These are phyloP conservation scores for Aureobasidium zeae DNA, from an alignment of 2,329 filamentous ascomycete species.

Conservation along the genomic window DNA sequence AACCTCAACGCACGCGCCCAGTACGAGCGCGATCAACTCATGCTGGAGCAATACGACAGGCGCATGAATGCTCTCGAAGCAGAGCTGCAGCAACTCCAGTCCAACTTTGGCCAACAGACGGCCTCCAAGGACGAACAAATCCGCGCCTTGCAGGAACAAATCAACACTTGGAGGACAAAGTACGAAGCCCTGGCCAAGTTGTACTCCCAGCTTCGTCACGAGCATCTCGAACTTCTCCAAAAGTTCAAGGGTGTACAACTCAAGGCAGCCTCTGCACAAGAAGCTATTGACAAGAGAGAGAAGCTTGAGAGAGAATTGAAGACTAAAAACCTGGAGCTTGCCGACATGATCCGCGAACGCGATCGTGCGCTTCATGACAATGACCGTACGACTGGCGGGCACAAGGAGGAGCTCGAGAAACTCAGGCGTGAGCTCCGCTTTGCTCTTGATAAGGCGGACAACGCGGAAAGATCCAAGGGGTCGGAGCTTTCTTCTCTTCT, in stretches of 20 bases:
- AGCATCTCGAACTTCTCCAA: constrained; percentile 88
- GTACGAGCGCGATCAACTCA: constrained; percentile 92
- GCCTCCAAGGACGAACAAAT: constrained; percentile 92
- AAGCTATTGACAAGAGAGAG: constrained; percentile 89
- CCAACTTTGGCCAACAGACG: constrained; percentile 76
- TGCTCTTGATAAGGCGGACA: constrained; percentile 84
- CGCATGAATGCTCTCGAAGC: constrained; percentile 86
- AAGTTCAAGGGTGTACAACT: constrained; percentile 95
- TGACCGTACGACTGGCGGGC: constrained; percentile 74
- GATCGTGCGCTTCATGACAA: constrained; percentile 90
- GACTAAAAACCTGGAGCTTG: constrained; percentile 97
- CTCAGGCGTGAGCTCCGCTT: constrained; percentile 86
- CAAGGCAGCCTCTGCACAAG: constrained; percentile 92
- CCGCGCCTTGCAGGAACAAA: constrained; percentile 82
- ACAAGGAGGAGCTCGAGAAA: constrained; percentile 91
- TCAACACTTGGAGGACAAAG: constrained; percentile 95
- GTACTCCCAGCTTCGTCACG: constrained; percentile 89
- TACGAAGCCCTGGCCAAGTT: constrained; percentile 95
- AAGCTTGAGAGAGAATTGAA: constrained; percentile 96
- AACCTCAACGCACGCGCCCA: constrained; percentile 90
- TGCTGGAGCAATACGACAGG: constrained; percentile 92
- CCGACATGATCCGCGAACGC: constrained; percentile 95
- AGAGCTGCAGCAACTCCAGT: constrained; percentile 73
- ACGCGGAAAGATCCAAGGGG: constrained; percentile 84
- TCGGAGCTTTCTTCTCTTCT: constrained; percentile 92